Percentiles rank a stretch among this genome's conserved stretches.
Conservation (phyloP, 2,329 filamentous ascomycete species). For the Clonostachys sp. region DNA sequence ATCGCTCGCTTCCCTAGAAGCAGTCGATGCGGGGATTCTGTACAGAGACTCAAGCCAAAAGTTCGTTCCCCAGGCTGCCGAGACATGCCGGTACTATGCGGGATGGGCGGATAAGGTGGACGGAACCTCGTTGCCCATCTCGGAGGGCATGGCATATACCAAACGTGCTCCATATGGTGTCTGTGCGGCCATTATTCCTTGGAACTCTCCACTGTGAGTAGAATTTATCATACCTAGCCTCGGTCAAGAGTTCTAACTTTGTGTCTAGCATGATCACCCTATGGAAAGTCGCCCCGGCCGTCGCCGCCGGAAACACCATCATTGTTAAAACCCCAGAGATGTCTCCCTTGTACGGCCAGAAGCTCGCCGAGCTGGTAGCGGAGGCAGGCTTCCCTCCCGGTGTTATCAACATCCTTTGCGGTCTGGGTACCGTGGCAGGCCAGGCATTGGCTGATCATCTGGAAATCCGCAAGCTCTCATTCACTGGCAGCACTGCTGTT, state of each 20-base stretch:
- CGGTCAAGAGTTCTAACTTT: too few species aligned
- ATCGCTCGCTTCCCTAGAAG: too few species aligned
- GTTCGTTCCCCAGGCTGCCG: background rate
- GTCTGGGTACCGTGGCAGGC: constrained; percentile 58
- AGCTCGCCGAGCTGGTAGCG: constrained; percentile 48
- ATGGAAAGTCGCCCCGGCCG: constrained; percentile 28
- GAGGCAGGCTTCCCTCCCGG: constrained; percentile 73
- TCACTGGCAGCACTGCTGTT: constrained; percentile 68
- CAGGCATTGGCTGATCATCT: constrained; percentile 61
- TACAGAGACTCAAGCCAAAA: too few species aligned
- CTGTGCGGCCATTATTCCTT: background rate
- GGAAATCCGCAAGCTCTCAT: constrained; percentile 67
- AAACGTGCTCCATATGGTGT: background rate
- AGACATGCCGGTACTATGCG: constrained; percentile 13
- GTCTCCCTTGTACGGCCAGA: constrained; percentile 43
- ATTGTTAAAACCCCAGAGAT: constrained; percentile 49
- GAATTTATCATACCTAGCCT: too few species aligned
- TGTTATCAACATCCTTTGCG: constrained; percentile 69
- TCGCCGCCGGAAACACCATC: constrained; percentile 41
- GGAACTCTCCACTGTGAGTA: background rate
- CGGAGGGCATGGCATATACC: background rate
- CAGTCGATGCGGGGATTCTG: too few species aligned
- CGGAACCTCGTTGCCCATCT: constrained; percentile 14
- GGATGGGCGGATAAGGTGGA: constrained; percentile 30
- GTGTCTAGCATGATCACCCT: too few species aligned